These are phyloP conservation scores for Lagenaria siceraria DNA, from an alignment of 306 rosid genomes.

Conservation along the genomic window DNA sequence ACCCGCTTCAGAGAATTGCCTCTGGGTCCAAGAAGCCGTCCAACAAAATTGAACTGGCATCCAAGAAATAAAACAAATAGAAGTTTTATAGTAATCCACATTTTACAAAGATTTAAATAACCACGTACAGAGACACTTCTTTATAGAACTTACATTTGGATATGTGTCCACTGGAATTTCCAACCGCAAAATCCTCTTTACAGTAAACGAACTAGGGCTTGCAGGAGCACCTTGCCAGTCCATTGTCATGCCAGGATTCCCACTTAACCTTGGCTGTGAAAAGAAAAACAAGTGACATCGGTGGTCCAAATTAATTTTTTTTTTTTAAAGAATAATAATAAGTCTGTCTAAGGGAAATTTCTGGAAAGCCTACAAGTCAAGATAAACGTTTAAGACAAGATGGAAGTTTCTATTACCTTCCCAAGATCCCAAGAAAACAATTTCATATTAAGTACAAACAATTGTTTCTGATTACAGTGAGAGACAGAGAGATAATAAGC, in stretches of 20 bases:
- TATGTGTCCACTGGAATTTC: slow-evolving; percentile 90
- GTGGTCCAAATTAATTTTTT: not conserved
- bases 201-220: slow-evolving; percentile 79
- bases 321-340: too few species aligned
- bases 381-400: not conserved
- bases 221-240: slow-evolving; percentile 98
- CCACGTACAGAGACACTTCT: not conserved
- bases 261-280: slow-evolving; percentile 53
- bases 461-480: not conserved
- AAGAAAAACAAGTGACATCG: not conserved
- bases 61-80: slow-evolving; percentile 17
- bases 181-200: slow-evolving; percentile 80
- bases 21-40: slow-evolving; percentile 96
- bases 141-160: slow-evolving; percentile 54
- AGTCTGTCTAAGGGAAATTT: not conserved
- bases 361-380: not conserved
- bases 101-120: not conserved
- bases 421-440: not conserved
- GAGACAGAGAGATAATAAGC: not conserved
- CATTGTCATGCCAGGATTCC: slow-evolving; percentile 85
- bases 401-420: not conserved
- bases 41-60: slow-evolving; percentile 84
- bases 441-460: not conserved
- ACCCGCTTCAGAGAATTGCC: slow-evolving; percentile 93
- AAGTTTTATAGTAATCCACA: not conserved